These are phyloP conservation scores for Kondoa malvinella DNA, from an alignment of 768 basidiomycete genomes.

Conservation along the genomic window DNA sequence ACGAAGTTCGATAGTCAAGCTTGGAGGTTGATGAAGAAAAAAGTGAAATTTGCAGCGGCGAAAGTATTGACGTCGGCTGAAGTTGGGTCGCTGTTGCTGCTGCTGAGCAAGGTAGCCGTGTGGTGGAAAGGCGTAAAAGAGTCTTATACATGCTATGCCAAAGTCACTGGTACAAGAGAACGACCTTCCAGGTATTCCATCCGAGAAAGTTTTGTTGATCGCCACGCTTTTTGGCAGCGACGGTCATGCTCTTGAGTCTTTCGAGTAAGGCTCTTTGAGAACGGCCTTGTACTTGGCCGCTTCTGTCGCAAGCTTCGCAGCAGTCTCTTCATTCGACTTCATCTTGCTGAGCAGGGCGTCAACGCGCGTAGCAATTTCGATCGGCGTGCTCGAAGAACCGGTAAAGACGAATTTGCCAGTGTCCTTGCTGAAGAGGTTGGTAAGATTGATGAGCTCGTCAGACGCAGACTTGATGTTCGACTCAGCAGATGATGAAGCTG, in stretches of 20 bases:
- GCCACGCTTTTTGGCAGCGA: too few species aligned
- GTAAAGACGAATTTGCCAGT: slow-evolving; percentile 37
- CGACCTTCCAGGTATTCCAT: too few species aligned
- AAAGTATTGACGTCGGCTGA: too few species aligned
- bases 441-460: slow-evolving; percentile 42
- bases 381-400: slow-evolving; percentile 32
- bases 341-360: slow-evolving; percentile 60
- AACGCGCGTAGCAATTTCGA: slow-evolving; percentile 45
- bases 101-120: too few species aligned
- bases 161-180: too few species aligned
- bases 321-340: slow-evolving; percentile 47
- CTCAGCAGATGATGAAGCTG: slow-evolving; percentile 1
- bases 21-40: neutral
- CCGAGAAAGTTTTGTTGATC: too few species aligned
- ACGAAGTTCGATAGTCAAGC: neutral
- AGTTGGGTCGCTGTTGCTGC: too few species aligned
- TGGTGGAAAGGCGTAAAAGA: too few species aligned
- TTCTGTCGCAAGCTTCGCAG: slow-evolving; percentile 52
- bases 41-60: too few species aligned
- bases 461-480: slow-evolving; percentile 44
- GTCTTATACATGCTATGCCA: too few species aligned
- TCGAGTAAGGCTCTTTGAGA: slow-evolving; percentile 8
- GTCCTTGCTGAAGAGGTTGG: slow-evolving; percentile 42
- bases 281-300: slow-evolving; percentile 48
- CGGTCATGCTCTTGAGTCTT: too few species aligned